Evolutionary conservation across 192 early-diverging fungal species (phyloP), one percentile per base, ranked within the genome.

Genomic region (Phlyctochytrium planicorne): DNA sequence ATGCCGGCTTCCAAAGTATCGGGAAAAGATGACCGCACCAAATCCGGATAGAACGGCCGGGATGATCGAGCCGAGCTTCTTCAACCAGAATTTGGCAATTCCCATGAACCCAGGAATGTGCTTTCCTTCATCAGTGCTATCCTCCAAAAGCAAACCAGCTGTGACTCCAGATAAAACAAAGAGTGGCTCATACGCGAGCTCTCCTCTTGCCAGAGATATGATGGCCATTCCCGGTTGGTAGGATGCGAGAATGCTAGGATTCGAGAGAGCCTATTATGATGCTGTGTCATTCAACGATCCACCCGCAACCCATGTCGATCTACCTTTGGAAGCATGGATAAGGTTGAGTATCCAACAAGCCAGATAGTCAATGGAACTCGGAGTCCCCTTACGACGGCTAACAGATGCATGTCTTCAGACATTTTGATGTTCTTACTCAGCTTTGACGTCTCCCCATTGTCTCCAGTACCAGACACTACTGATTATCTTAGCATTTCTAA

Each of bases 331-430:
- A 69, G 68, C 68, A 69, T 69, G 17, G 68, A 62, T 6, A 69
- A 50, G 29, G 68, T 69, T 30, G 68, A 69, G 60, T 69, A 69
- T 14, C 68, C 68, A 16, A 69, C 52, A n/a, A 69, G 2, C 68
- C 68, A 69, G 17, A 69, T 34, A 10, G 68, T 69, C 31, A 69
- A 20, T 2, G 68, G 68, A 25, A 69, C 60, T 6, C 68, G 59
- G n/a, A 69, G 30, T 23, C 60, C 60, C 20, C 68, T 59, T 3
- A 60, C 68, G 20, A 63, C 24, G 1, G 60, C 61, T 14, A 16
- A 27, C 14, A 69, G 35, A 34, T 69, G 68, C n/a, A n/a, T n/a
- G n/a, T n/a, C n/a, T n/a, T n/a, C n/a, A n/a, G n/a, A n/a, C n/a
- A n/a, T n/a, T n/a, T n/a, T n/a, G n/a, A n/a, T n/a, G n/a, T n/a